Percentiles rank a stretch among this genome's conserved stretches.
Conservation (phyloP, 352 stramenopile species). For the Pythium guiyangense region DNA sequence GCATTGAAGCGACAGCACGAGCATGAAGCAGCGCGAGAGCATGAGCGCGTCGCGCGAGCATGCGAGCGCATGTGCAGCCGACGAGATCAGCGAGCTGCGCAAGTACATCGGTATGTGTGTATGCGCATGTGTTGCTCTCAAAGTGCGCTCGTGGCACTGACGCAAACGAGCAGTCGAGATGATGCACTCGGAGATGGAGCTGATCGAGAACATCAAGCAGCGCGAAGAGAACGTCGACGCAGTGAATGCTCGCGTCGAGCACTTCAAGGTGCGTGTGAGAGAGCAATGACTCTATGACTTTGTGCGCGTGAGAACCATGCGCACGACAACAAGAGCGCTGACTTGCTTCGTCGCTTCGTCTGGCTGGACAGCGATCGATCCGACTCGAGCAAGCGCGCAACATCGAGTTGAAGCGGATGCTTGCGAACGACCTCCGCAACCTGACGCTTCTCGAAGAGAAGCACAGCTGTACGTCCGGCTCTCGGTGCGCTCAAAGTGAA, state of each 20-base stretch:
- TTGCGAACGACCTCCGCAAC: conserved; percentile 22
- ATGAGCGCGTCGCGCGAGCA: not conserved
- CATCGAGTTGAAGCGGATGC: conserved; percentile 23
- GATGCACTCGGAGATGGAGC: conserved; percentile 74
- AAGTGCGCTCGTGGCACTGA: not conserved
- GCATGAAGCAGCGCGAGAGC: not conserved
- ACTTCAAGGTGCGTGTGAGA: conserved; percentile 36
- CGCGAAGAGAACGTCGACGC: conserved; percentile 45
- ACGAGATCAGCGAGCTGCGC: conserved; percentile 59
- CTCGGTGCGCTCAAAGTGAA: not conserved
- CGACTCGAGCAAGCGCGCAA: conserved; percentile 32
- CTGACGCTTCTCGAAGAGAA: conserved; percentile 40
- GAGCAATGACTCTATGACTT: not conserved
- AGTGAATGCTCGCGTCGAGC: conserved; percentile 40
- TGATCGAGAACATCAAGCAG: conserved; percentile 64
- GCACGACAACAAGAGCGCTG: not conserved
- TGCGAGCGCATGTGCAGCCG: conserved; percentile 7
- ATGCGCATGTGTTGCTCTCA: not conserved
- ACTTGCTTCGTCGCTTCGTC: not conserved
- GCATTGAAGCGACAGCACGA: not conserved
- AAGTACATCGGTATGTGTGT: conserved; percentile 52
- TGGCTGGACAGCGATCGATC: conserved; percentile 30
- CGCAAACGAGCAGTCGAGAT: conserved; percentile 42
- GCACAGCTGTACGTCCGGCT: conserved; percentile 23
- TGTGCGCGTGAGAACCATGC: not conserved